These are phyloP conservation scores for Pholiota microspora DNA, from an alignment of 768 basidiomycete genomes.

Conservation along the genomic window DNA sequence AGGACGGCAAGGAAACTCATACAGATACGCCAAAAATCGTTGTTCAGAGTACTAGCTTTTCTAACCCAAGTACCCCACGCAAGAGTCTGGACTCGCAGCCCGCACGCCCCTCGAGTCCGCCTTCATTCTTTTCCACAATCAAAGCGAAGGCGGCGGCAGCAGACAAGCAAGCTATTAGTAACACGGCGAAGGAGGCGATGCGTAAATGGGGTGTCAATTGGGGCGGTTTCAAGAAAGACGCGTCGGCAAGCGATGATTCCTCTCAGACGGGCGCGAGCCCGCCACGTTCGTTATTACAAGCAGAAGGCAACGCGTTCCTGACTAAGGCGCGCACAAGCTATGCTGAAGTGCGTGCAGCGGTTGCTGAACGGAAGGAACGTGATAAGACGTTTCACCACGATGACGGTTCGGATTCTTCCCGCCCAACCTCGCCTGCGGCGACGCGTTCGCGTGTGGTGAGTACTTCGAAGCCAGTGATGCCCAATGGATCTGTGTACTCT, in stretches of 20 bases:
- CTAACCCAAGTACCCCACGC: conserved; percentile 30
- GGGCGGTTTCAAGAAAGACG: conserved; percentile 55
- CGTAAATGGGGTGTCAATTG: conserved; percentile 91
- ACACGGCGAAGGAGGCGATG: conserved; percentile 85
- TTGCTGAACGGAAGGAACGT: conserved; percentile 59
- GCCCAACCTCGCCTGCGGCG: conserved; percentile 14
- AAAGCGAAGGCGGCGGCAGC: conserved; percentile 70
- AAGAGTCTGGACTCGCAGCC: conserved; percentile 28
- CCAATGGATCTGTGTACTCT: conserved; percentile 18
- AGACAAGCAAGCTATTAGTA: conserved; percentile 85
- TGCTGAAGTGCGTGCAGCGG: conserved; percentile 76
- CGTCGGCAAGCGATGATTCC: conserved; percentile 35
- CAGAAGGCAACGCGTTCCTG: conserved; percentile 28
- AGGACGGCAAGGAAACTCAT: neutral
- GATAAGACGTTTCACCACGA: conserved; percentile 27
- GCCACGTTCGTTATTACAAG: conserved; percentile 14
- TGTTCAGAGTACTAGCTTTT: neutral
- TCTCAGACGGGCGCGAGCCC: conserved; percentile 35
- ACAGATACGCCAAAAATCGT: neutral
- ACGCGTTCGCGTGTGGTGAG: conserved; percentile 17
- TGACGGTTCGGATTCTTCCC: conserved; percentile 10
- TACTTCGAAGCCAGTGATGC: conserved; percentile 15
- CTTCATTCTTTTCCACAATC: conserved; percentile 75
- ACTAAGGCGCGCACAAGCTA: conserved; percentile 56
- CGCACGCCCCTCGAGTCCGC: conserved; percentile 41